These are phyloP conservation scores for Pestalotiopsis sp. DNA, from an alignment of 2,329 filamentous ascomycete species.

Conservation along the genomic window DNA sequence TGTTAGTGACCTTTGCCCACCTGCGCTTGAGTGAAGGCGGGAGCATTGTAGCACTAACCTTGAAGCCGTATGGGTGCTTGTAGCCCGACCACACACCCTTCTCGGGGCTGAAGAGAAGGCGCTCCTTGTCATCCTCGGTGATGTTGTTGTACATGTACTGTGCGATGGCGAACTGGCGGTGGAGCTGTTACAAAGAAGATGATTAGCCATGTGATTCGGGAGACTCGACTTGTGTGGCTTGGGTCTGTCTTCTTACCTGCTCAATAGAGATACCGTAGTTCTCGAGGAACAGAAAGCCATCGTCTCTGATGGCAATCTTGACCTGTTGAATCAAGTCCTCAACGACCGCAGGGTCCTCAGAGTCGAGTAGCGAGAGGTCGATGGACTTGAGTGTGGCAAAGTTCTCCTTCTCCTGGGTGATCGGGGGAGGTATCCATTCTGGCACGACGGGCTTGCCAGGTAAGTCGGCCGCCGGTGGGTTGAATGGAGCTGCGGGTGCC, in stretches of 20 bases:
- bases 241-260: background rate
- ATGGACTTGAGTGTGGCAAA: slow-evolving; percentile 3
- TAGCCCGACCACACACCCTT: slow-evolving; percentile 2
- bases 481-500: slow-evolving; percentile 4
- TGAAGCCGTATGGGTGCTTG: slow-evolving; percentile 6
- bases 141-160: slow-evolving; percentile 9
- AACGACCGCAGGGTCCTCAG: background rate
- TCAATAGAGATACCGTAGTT: slow-evolving; percentile 6
- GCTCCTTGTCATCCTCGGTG: slow-evolving; percentile 5
- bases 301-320: slow-evolving; percentile 4
- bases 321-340: background rate
- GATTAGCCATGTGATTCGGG: background rate
- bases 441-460: slow-evolving; percentile 5
- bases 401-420: slow-evolving; percentile 2
- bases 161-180: slow-evolving; percentile 2
- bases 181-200: background rate
- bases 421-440: background rate
- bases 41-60: background rate
- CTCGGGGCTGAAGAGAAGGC: slow-evolving; percentile 2
- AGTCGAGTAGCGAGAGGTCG: slow-evolving; percentile 2
- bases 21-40: too few relatives aligned
- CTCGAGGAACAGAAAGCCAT: slow-evolving; percentile 4
- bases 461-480: slow-evolving; percentile 1
- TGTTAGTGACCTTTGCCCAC: too few relatives aligned
- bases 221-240: background rate